Base-by-base conservation (phyloP, 495 filamentous ascomycete species). In the Cetradonia linearis region DNA sequence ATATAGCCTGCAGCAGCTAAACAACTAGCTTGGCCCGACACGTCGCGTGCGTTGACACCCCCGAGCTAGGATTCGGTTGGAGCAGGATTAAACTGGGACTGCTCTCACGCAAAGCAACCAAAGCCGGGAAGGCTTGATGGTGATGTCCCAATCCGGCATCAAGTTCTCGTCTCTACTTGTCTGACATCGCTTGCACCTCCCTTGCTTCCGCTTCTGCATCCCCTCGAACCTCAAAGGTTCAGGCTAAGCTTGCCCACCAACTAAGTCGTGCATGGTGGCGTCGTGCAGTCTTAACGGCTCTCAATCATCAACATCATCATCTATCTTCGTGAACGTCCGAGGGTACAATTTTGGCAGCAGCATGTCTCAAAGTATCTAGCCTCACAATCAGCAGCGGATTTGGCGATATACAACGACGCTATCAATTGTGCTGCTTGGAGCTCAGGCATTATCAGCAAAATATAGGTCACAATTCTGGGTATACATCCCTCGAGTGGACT, bases 21-120 rank as follows among this genome's bases (percentile, higher is more conserved):
- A 50, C 5, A 18, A n/a, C 10, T 60, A 60, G 59, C 52, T n/a
- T 56, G 40, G 52, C 50, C 59, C 49, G 49, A 55, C 36, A 56
- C 38, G 59, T 60, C 58, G 58, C 58, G 58, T 60, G 58, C 47
- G 58, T 60, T 60, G 58, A 60, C 58, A 60, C 1, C 30, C 13
- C 37, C 31, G 34, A 53, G 58, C 58, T 60, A 60, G 53, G n/a
- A 20, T 3, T 53, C 34, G 46, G 27, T 31, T 28, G 46, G 33
- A 50, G 58, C 48, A 60, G 34, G 58, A 60, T 23, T 52, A 53
- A 23, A 47, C 58, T 60, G 50, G 27, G 48, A 34, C 31, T 38
- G 34, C 47, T 31, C 8, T 53, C 36, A 13, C 16, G 33, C 25
- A 9, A 36, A 46, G 50, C 18, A 55, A 47, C 14, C 59, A 61